Conservation (phyloP, 345 rosid genomes). For the Heritiera littoralis region DNA sequence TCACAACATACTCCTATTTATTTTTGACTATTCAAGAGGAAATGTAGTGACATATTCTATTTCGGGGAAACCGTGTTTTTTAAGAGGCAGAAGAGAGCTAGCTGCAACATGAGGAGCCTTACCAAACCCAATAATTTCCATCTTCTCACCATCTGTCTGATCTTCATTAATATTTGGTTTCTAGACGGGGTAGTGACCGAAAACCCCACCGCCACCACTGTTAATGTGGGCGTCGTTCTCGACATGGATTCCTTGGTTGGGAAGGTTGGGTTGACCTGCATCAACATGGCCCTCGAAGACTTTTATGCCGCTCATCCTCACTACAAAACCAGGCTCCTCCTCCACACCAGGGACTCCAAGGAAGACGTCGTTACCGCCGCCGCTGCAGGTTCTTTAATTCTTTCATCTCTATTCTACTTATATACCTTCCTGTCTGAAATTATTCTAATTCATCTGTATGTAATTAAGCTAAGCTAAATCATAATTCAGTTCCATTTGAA, state of each 20-base stretch:
- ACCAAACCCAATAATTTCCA: background rate
- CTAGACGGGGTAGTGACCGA: background rate
- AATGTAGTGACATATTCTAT: background rate
- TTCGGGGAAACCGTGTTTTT: background rate
- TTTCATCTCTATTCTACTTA: background rate
- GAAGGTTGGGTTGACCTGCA: conserved; percentile 30
- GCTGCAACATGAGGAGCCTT: background rate
- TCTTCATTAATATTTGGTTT: background rate
- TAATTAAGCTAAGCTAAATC: no score
- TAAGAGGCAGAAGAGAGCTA: background rate
- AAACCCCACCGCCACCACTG: background rate
- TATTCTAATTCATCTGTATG: no score
- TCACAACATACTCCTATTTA: no score
- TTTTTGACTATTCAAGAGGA: no score
- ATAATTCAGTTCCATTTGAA: no score
- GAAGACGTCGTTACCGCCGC: conserved; percentile 37
- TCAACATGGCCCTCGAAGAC: conserved; percentile 36
- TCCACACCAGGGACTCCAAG: conserved; percentile 28
- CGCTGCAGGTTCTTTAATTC: conserved; percentile 25
- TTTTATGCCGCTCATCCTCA: conserved; percentile 25
- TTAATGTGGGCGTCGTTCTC: conserved; percentile 40
- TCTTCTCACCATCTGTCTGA: background rate
- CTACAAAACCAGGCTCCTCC: conserved; percentile 32
- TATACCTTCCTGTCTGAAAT: no score
- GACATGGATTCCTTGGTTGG: conserved; percentile 24